These are phyloP conservation scores for Friedmanniomyces endolithicus DNA, from an alignment of 495 filamentous ascomycete genomes.

Conservation along the genomic window DNA sequence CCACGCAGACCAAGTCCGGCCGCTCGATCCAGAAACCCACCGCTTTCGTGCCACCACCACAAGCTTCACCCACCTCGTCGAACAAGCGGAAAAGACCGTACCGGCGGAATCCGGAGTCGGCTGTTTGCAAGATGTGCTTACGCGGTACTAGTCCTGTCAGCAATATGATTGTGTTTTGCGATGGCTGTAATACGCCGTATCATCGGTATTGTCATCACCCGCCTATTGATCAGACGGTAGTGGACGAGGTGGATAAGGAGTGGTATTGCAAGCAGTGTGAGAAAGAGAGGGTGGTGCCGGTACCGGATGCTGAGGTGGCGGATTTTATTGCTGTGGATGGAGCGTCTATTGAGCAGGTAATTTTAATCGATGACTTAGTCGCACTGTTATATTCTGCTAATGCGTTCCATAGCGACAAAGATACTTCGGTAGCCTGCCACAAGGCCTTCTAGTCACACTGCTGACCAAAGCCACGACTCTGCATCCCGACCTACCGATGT, in stretches of 20 bases:
- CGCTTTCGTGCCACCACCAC: conserved; percentile 51
- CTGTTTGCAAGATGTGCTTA: conserved; percentile 63
- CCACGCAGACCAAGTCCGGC: conserved; percentile 70
- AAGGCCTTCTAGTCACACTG: conserved; percentile 34
- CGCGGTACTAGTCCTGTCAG: conserved; percentile 58
- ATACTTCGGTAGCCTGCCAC: conserved; percentile 37
- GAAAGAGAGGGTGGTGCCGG: conserved; percentile 15
- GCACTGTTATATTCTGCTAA: not conserved
- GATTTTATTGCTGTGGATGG: conserved; percentile 11
- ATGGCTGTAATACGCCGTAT: conserved; percentile 77
- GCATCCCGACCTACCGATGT: conserved; percentile 32
- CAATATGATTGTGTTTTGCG: conserved; percentile 92
- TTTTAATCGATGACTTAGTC: not conserved
- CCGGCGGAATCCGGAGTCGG: conserved; percentile 33
- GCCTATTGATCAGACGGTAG: conserved; percentile 56
- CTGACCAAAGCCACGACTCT: conserved; percentile 35
- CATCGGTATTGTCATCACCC: conserved; percentile 89
- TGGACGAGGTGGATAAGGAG: conserved; percentile 50
- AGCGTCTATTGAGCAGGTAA: conserved; percentile 18
- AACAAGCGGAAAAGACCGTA: conserved; percentile 36
- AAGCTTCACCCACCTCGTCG: conserved; percentile 25
- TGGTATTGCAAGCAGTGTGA: conserved; percentile 71
- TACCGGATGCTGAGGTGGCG: conserved; percentile 13
- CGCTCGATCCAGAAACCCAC: conserved; percentile 65
- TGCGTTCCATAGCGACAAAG: conserved; percentile 32